These are phyloP conservation scores for Phytophthora parvispora DNA, from an alignment of 352 stramenopile species.

Conservation along the genomic window DNA sequence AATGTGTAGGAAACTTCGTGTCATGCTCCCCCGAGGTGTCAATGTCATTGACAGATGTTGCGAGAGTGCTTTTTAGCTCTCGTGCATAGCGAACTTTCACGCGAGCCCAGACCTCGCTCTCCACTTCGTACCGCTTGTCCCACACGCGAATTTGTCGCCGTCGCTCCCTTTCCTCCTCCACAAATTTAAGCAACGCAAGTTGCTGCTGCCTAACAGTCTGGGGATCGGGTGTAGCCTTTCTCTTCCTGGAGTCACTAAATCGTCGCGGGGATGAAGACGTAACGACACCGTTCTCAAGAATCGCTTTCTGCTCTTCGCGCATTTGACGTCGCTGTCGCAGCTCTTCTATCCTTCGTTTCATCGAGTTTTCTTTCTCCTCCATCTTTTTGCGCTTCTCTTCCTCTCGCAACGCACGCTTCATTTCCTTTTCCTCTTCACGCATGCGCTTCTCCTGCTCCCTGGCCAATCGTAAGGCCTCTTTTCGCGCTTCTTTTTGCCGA, in stretches of 20 bases:
- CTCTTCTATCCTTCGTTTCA: conserved; percentile 84
- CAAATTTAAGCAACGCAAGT: conserved; percentile 73
- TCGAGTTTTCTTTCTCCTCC: conserved; percentile 76
- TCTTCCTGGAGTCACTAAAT: conserved; percentile 28
- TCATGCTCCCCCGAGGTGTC: conserved; percentile 1
- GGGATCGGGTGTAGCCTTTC: conserved; percentile 25
- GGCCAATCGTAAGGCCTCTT: conserved; percentile 65
- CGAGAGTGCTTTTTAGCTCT: conserved; percentile 12
- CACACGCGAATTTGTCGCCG: conserved; percentile 64
- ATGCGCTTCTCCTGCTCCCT: conserved; percentile 78
- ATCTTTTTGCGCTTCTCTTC: conserved; percentile 79
- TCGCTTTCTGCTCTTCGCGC: conserved; percentile 75
- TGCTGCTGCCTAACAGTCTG: conserved; percentile 55
- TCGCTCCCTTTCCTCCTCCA: conserved; percentile 73
- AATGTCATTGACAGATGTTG: background rate
- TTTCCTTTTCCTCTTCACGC: conserved; percentile 77
- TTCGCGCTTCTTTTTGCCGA: conserved; percentile 73
- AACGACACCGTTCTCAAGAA: conserved; percentile 80
- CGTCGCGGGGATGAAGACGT: conserved; percentile 47
- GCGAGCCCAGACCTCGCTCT: conserved; percentile 63
- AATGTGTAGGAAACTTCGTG: conserved; percentile 43
- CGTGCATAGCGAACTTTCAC: conserved; percentile 55
- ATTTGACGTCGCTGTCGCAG: conserved; percentile 69
- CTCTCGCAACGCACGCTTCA: conserved; percentile 73
- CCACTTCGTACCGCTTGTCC: conserved; percentile 60